Conservation (phyloP, 768 basidiomycete species). For the Daedalea quercina region DNA sequence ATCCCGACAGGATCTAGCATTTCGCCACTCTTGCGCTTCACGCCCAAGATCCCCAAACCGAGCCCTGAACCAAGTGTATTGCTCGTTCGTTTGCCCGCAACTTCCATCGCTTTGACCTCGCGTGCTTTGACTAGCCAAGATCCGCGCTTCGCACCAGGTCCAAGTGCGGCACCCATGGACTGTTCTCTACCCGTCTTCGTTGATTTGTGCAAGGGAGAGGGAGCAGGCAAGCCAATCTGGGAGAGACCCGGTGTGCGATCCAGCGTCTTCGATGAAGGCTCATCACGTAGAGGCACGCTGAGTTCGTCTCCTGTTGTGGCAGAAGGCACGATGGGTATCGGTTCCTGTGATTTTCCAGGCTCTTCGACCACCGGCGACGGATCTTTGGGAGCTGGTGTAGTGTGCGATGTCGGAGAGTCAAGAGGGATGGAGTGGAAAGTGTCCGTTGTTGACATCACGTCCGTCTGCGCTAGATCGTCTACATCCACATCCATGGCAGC, state of each 20-base stretch:
- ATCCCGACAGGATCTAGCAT: constrained; percentile 12
- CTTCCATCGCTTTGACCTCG: constrained; percentile 46
- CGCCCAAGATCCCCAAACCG: constrained; percentile 18
- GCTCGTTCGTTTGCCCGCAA: constrained; percentile 9
- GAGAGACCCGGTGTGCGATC: constrained; percentile 34
- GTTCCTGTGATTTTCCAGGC: constrained; percentile 14
- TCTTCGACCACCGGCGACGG: neutral
- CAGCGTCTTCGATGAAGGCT: constrained; percentile 1
- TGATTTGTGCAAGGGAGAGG: constrained; percentile 65
- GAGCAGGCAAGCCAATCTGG: constrained; percentile 58
- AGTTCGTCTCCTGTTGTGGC: neutral
- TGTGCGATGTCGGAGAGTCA: constrained; percentile 24
- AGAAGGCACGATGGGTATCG: constrained; percentile 10
- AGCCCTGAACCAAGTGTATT: constrained; percentile 4
- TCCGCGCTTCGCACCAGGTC: constrained; percentile 51
- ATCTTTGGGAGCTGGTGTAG: neutral
- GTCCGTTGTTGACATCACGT: constrained; percentile 20
- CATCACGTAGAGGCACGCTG: constrained; percentile 3
- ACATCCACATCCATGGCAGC: constrained; percentile 6
- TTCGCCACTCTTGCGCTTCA: constrained; percentile 63
- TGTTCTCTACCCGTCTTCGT: constrained; percentile 42
- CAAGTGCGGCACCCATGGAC: neutral
- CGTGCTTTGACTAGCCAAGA: constrained; percentile 79
- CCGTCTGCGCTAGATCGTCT: constrained; percentile 15
- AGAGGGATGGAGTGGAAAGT: constrained; percentile 34